Evolutionary conservation across 1,284 basidiomycete genomes (phyloP).

Genomic region (Ganoderma lucidum): DNA sequence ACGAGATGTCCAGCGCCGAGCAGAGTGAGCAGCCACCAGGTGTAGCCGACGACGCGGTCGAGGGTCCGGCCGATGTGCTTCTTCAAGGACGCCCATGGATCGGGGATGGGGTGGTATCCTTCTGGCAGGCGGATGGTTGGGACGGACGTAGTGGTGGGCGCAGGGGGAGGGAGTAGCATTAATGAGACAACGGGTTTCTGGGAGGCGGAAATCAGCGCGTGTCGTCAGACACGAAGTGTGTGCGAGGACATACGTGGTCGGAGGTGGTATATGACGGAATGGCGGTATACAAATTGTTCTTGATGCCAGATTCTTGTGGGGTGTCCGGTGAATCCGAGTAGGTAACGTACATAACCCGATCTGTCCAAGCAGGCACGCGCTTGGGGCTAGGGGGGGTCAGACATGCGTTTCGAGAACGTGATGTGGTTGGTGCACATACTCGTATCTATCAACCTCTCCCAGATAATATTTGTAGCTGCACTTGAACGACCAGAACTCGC

Average conservation of each 20-base stretch:
- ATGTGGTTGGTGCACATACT: conserved; percentile 52
- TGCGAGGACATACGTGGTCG: conserved; percentile 64
- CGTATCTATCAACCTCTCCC: conserved; percentile 83
- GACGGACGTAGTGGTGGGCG: conserved; percentile 35
- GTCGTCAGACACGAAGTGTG: background rate
- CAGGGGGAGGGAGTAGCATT: conserved; percentile 59
- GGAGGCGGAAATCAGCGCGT: background rate
- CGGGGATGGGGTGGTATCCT: conserved; percentile 57
- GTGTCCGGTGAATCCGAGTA: conserved; percentile 70
- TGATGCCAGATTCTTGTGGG: conserved; percentile 61
- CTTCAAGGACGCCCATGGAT: conserved; percentile 62
- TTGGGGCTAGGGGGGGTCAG: conserved; percentile 57
- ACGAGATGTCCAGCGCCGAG: conserved; percentile 78
- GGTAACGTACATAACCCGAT: conserved; percentile 90
- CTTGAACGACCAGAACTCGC: conserved; percentile 86
- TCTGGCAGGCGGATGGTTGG: conserved; percentile 60
- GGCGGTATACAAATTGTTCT: conserved; percentile 75
- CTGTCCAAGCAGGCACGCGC: conserved; percentile 93
- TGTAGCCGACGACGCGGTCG: conserved; percentile 77
- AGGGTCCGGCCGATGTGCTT: conserved; percentile 67
- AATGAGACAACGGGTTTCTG: conserved; percentile 78
- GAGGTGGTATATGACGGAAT: conserved; percentile 81
- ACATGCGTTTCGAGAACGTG: background rate
- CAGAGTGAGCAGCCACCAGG: conserved; percentile 77
- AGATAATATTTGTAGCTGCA: conserved; percentile 90